These are phyloP conservation scores for Saccharum hybrid DNA, from an alignment of 202 grass and related monocot species.

Conservation along the genomic window DNA sequence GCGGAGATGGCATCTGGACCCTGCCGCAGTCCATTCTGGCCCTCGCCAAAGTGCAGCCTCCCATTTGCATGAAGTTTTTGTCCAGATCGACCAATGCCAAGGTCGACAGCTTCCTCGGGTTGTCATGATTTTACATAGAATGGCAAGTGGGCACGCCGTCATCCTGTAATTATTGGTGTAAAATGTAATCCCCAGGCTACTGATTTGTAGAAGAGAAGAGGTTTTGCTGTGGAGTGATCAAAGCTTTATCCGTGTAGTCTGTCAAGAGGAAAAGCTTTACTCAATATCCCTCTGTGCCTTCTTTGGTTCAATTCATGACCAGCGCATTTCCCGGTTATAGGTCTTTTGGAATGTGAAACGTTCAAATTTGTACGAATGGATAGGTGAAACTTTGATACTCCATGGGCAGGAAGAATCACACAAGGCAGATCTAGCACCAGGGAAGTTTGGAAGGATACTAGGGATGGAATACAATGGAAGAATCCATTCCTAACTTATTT, in stretches of 20 bases:
- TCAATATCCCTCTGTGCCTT: background rate
- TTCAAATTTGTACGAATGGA: background rate
- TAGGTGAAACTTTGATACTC: too few species aligned
- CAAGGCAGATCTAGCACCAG: background rate
- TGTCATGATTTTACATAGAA: background rate
- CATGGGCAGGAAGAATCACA: background rate
- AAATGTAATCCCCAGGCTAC: background rate
- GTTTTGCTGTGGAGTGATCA: background rate
- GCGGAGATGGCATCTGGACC: constrained; percentile 84
- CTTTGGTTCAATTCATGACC: background rate
- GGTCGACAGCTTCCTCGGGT: constrained; percentile 60
- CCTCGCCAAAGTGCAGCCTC: constrained; percentile 77
- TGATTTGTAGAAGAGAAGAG: background rate
- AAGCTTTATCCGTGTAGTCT: background rate
- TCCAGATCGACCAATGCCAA: constrained; percentile 63
- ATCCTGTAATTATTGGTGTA: constrained; percentile 45
- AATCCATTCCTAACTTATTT: too few species aligned
- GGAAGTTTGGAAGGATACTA: background rate
- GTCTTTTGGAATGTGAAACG: background rate
- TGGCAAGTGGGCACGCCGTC: background rate
- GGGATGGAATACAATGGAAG: too few species aligned
- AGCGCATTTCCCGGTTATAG: background rate
- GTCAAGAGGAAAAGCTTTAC: background rate
- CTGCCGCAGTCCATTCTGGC: constrained; percentile 80
- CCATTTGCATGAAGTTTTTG: constrained; percentile 92